Percentiles rank a stretch among this genome's conserved stretches.
phyloP scores from a whole-genome alignment of 345 rosid genomes.

The Raphanus sativus region DNA sequence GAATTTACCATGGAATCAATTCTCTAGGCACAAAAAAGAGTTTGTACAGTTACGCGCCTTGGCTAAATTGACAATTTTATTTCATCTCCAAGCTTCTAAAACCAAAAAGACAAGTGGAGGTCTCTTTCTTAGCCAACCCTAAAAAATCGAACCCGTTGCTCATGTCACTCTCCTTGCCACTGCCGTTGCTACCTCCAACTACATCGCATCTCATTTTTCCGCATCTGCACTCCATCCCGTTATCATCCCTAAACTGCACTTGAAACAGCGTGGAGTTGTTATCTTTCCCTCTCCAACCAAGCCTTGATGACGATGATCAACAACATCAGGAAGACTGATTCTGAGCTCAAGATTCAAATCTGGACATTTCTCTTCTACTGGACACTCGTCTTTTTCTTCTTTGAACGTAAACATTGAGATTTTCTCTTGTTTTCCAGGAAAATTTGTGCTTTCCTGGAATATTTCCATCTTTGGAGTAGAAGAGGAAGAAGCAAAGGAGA shows the following conservation, averaged over 20 bases:
- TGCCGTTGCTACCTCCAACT: constrained; percentile 33
- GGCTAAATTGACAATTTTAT: constrained; percentile 26
- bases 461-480: background rate
- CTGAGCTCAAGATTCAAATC: constrained; percentile 91
- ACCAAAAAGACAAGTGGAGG: constrained; percentile 53
- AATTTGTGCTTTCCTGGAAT: background rate
- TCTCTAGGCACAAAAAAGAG: constrained; percentile 17
- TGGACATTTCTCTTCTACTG: constrained; percentile 51
- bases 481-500: constrained; percentile 33
- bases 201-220: constrained; percentile 24
- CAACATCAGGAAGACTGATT: constrained; percentile 76
- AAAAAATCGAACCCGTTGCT: constrained; percentile 66
- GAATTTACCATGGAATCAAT: constrained; percentile 10
- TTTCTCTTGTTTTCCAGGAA: constrained; percentile 21
- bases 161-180: constrained; percentile 26
- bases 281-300: constrained; percentile 28
- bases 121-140: constrained; percentile 54
- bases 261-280: constrained; percentile 47
- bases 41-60: constrained; percentile 29
- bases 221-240: constrained; percentile 66
- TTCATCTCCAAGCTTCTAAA: constrained; percentile 80
- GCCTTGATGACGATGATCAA: constrained; percentile 25
- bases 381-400: constrained; percentile 40
- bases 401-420: constrained; percentile 39
- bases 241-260: constrained; percentile 61